Base-by-base conservation (phyloP, 2,329 filamentous ascomycete genomes). In the Penicillium sp. region DNA sequence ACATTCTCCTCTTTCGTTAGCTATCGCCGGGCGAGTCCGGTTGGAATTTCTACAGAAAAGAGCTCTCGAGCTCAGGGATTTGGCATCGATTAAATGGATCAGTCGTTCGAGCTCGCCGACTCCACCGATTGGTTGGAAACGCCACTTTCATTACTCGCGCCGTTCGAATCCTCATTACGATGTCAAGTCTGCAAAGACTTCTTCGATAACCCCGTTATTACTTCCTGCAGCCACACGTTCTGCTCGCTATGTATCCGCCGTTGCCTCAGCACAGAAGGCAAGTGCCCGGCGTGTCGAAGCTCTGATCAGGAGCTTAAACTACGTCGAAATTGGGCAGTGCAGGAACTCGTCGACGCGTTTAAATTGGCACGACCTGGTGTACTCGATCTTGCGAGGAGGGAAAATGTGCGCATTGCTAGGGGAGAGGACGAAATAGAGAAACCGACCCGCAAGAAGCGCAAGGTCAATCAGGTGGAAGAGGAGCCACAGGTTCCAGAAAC, bases 161-260 rank as follows among this genome's bases (percentile, higher is more conserved):
- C 75, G 47, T 69, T 99, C 62, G 94, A 99, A 70, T 87, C 89
- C 59, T 87, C 92, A 3, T 82, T 99, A 21, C 90, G 94, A 67
- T 99, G 94, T 77, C 91, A 97, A 75, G 90, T 99, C 59, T 99
- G 94, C 84, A 97, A 97, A 73, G 95, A 99, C 75, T 96, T 97
- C 77, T 97, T 90, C 79, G 86, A 86, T 60, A 96, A 92, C 50
- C 94, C 94, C 0, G 94, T 99, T 85, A 88, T 97, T 62, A 99
- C 94, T 0, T 90, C 90, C 1, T 99, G 94, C 78, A 89, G 86
- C 54, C 94, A 99, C 73, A 97, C 94, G 0, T 99, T 99, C 71
- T 99, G 94, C 81, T 97, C 93, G 7, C 79, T 96, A 54, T 99
- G 94, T 74, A 97, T 99, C 72, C 89, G 94, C 31, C 84, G 93